Evolutionary conservation across 495 filamentous ascomycete species (phyloP).

Genomic region (Penicillium argentinense): DNA sequence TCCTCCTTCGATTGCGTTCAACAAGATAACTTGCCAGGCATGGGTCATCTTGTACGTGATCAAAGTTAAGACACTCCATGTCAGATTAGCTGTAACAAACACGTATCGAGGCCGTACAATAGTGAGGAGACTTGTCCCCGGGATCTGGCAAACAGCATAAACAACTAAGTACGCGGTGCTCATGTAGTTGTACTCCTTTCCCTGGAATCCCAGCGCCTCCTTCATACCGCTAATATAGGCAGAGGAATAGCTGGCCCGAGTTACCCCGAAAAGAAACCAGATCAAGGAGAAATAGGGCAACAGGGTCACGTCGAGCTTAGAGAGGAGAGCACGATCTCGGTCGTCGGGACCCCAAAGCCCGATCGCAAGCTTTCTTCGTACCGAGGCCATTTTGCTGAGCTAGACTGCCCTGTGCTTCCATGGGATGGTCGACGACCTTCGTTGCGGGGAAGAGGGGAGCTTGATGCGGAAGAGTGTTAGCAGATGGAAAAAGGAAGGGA

Average conservation of each 20-base stretch:
- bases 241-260: constrained; percentile 36
- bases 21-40: constrained; percentile 35
- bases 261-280: constrained; percentile 40
- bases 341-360: constrained; percentile 31
- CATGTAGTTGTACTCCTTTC: constrained; percentile 42
- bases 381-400: constrained; percentile 13
- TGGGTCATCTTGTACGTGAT: constrained; percentile 34
- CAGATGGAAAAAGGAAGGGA: too few species aligned
- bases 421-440: background rate
- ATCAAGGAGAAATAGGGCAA: constrained; percentile 37
- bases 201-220: constrained; percentile 32
- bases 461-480: too few species aligned
- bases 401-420: background rate
- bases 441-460: background rate
- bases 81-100: constrained; percentile 34
- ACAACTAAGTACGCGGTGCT: constrained; percentile 37
- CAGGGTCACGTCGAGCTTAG: constrained; percentile 31
- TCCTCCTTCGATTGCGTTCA: constrained; percentile 37
- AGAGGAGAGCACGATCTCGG: constrained; percentile 28
- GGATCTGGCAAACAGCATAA: constrained; percentile 41
- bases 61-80: constrained; percentile 34
- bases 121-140: constrained; percentile 33
- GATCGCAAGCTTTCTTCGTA: constrained; percentile 16
- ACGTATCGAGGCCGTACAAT: constrained; percentile 34
- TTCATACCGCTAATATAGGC: constrained; percentile 43